Conservation (phyloP, 2,329 filamentous ascomycete genomes). For the Knufia petricola region DNA sequence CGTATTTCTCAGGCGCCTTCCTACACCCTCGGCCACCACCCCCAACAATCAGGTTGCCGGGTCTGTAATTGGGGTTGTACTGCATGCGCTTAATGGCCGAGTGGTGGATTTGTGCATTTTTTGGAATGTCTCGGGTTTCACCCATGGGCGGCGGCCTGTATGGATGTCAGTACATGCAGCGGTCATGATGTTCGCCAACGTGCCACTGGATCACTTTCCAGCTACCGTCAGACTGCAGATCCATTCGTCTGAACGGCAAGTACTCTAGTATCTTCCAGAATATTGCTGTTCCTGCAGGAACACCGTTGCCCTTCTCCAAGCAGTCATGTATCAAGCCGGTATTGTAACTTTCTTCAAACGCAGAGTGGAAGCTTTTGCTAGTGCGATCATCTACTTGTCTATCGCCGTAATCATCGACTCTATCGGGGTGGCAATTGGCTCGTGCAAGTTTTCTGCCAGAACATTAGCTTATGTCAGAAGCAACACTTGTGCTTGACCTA, state of each 20-base stretch:
- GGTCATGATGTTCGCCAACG: not conserved
- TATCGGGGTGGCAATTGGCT: conserved; percentile 49
- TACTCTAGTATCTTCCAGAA: conserved; percentile 75
- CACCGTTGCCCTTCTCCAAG: conserved; percentile 53
- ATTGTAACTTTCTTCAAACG: conserved; percentile 43
- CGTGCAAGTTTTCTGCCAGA: conserved; percentile 15
- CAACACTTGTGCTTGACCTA: conserved; percentile 41
- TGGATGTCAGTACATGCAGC: not conserved
- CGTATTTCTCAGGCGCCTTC: conserved; percentile 49
- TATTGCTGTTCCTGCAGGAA: conserved; percentile 46
- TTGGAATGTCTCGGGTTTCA: conserved; percentile 66
- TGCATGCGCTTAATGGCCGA: conserved; percentile 66
- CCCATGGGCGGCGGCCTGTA: conserved; percentile 59
- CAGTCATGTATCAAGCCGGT: conserved; percentile 59
- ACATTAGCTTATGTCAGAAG: not conserved
- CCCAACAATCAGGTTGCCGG: conserved; percentile 70
- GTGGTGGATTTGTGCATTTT: conserved; percentile 59
- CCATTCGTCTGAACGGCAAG: conserved; percentile 71
- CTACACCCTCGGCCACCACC: conserved; percentile 64
- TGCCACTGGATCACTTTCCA: conserved; percentile 71
- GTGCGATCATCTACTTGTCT: conserved; percentile 9
- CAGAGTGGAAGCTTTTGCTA: conserved; percentile 41
- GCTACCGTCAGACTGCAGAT: conserved; percentile 43
- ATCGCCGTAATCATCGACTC: conserved; percentile 14
- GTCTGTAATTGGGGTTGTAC: conserved; percentile 54